phyloP scores from a whole-genome alignment of 768 basidiomycete species.

The Myochromella boudieri region DNA sequence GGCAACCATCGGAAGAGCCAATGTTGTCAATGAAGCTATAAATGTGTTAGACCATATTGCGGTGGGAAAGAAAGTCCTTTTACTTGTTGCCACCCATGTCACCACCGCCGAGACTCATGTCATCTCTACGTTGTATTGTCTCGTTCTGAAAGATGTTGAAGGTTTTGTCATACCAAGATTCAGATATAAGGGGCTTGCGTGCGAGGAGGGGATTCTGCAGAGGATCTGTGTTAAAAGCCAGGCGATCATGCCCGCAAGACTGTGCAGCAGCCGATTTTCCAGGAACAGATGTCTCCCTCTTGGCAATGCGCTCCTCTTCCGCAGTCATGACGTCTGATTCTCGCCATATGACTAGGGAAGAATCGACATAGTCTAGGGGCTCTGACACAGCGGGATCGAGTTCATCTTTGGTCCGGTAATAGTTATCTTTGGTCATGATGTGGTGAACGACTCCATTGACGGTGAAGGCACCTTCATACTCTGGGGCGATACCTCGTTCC shows the following conservation, averaged over 20 bases:
- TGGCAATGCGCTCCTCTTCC: conserved; percentile 42
- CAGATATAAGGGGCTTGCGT: conserved; percentile 26
- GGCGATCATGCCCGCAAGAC: conserved; percentile 69
- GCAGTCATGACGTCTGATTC: conserved; percentile 65
- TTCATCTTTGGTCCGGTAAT: conserved; percentile 57
- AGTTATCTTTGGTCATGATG: conserved; percentile 69
- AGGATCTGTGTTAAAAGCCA: conserved; percentile 66
- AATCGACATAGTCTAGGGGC: conserved; percentile 42
- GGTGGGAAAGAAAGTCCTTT: conserved; percentile 17
- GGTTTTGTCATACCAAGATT: conserved; percentile 43
- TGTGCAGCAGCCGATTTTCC: conserved; percentile 25
- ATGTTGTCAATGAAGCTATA: conserved; percentile 68
- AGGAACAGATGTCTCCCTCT: conserved; percentile 27
- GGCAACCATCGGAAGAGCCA: conserved; percentile 70
- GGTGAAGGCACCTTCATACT: conserved; percentile 78
- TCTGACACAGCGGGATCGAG: conserved; percentile 52
- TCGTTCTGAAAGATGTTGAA: conserved; percentile 34
- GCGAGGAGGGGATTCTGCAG: conserved; percentile 51
- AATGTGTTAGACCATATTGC: conserved; percentile 1
- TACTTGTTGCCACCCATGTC: conserved; percentile 58
- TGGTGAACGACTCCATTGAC: conserved; percentile 68
- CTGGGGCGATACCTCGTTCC: conserved; percentile 44
- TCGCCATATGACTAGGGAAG: conserved; percentile 68
- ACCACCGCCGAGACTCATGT: conserved; percentile 53
- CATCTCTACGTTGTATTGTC: conserved; percentile 46